Evolutionary conservation across 805 yeast species (phyloP).

Genomic region (Saccharomycopsis selenospora): DNA sequence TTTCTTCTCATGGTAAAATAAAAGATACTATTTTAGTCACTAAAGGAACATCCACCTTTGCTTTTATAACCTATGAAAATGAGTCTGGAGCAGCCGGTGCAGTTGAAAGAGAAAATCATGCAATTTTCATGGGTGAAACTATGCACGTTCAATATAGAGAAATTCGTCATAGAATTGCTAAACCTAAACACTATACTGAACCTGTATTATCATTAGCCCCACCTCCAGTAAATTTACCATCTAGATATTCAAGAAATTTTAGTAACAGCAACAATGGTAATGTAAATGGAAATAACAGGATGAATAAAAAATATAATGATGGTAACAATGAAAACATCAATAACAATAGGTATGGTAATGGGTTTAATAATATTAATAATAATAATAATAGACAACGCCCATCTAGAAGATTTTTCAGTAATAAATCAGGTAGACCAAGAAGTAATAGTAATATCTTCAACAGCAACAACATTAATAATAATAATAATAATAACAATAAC

Average conservation of each 20-base stretch:
- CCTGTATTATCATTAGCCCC: conserved; percentile 59
- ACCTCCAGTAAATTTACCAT: conserved; percentile 65
- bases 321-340: not conserved
- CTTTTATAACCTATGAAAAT: conserved; percentile 58
- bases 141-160: conserved; percentile 84
- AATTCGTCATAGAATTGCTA: conserved; percentile 32
- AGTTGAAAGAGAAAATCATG: conserved; percentile 77
- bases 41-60: conserved; percentile 51
- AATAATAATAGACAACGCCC: not conserved
- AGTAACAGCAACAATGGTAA: not conserved
- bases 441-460: too few species aligned
- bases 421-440: not conserved
- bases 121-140: conserved; percentile 62
- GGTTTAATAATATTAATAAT: not conserved
- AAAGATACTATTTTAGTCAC: conserved; percentile 47
- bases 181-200: conserved; percentile 24
- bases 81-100: conserved; percentile 81
- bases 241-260: conserved; percentile 31
- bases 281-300: not conserved
- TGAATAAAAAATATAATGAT: not conserved
- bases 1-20: conserved; percentile 61
- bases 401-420: not conserved
- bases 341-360: not conserved
- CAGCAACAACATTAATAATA: too few species aligned
- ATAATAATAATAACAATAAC: not conserved